phyloP scores from a whole-genome alignment of 768 basidiomycete genomes.

The Tulasnella sp. region DNA sequence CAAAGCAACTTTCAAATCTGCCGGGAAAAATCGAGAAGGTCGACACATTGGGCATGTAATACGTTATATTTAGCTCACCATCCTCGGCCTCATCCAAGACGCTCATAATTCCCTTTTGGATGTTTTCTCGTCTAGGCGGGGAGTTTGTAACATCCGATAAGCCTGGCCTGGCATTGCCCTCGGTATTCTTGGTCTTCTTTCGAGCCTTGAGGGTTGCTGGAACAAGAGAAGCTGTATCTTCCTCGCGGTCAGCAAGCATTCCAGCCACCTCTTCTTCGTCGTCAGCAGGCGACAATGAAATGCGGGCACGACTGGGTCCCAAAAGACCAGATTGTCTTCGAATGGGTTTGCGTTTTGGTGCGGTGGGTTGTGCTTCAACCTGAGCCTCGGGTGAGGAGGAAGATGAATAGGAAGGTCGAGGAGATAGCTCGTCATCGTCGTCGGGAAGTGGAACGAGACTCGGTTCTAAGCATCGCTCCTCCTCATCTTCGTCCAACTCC shows the following conservation, averaged over 20 bases:
- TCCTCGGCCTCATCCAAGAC: constrained; percentile 19
- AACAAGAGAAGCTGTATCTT: constrained; percentile 11
- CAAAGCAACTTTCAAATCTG: not conserved
- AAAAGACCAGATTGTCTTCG: constrained; percentile 24
- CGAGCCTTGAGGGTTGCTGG: not conserved
- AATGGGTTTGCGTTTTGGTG: constrained; percentile 12
- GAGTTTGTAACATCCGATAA: constrained; percentile 24
- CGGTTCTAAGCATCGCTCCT: not conserved
- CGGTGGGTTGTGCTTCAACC: not conserved
- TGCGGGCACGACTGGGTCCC: constrained; percentile 5
- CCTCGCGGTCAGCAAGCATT: constrained; percentile 17
- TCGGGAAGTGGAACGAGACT: constrained; percentile 11
- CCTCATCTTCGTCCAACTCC: constrained; percentile 12
- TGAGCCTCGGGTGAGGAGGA: not conserved
- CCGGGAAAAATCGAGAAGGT: not conserved
- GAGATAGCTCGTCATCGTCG: not conserved
- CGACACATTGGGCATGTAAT: not conserved
- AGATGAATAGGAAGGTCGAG: not conserved
- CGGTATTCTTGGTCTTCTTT: constrained; percentile 22
- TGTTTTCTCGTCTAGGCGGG: constrained; percentile 22
- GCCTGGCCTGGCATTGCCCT: not conserved
- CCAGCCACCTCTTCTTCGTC: constrained; percentile 13
- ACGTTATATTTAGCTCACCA: not conserved
- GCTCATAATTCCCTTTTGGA: constrained; percentile 26
- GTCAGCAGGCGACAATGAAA: not conserved